A percentile compares a stretch with the other conserved stretches of the same genome.
These are phyloP conservation scores for Ganoderma leucocontextum DNA, from an alignment of 1,284 basidiomycete genomes.

Conservation along the genomic window DNA sequence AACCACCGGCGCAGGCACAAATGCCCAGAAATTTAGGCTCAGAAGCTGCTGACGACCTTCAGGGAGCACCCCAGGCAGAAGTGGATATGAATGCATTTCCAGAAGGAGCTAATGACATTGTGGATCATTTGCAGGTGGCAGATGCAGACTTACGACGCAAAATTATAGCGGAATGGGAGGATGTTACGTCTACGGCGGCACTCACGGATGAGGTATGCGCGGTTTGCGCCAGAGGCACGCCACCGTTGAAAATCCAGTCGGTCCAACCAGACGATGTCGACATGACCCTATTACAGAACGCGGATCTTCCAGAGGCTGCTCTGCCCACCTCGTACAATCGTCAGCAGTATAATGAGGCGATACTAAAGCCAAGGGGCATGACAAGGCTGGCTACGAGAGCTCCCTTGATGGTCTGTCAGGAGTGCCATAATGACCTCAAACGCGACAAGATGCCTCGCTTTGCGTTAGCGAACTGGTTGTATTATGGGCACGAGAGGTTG, in stretches of 20 bases:
- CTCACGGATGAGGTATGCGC: neutral
- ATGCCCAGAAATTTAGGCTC: no score
- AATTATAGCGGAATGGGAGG: no score
- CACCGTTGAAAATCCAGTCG: no score
- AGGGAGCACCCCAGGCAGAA: no score
- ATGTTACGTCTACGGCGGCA: no score
- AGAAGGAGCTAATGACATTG: no score
- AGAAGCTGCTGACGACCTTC: no score
- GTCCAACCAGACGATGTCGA: neutral
- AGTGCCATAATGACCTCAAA: neutral
- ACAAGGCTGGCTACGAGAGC: neutral
- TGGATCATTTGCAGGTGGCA: no score
- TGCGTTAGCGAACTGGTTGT: neutral
- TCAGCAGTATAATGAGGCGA: neutral
- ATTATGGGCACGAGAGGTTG: neutral
- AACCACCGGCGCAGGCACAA: no score
- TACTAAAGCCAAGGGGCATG: neutral
- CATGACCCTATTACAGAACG: neutral
- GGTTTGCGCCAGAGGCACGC: neutral
- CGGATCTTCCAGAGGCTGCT: neutral
- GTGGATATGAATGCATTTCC: no score
- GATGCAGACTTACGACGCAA: no score
- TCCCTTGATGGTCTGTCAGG: neutral
- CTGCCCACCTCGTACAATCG: neutral
- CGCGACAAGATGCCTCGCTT: neutral